Evolutionary conservation across 2,329 filamentous ascomycete species (phyloP).

Genomic region (Colletotrichum sp.): DNA sequence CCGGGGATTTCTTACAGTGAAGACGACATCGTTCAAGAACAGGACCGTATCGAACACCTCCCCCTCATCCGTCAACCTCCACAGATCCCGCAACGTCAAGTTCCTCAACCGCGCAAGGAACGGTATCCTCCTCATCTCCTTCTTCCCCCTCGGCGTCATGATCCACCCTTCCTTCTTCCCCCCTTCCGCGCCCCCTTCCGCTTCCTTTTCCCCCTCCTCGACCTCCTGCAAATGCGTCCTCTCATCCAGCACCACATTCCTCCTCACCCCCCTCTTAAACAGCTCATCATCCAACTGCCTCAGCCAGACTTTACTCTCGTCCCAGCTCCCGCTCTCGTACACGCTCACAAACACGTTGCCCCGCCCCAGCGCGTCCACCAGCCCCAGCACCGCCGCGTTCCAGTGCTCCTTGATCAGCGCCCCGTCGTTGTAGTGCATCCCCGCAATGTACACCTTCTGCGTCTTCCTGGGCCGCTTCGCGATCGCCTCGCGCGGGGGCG

Average conservation of each 20-base stretch:
- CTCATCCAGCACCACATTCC: conserved; percentile 62
- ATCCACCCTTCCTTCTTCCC: conserved; percentile 65
- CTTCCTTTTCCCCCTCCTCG: conserved; percentile 48
- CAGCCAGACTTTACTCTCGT: conserved; percentile 69
- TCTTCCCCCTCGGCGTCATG: conserved; percentile 55
- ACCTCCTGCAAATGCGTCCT: conserved; percentile 65
- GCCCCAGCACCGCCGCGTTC: conserved; percentile 62
- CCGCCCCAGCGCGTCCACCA: conserved; percentile 62
- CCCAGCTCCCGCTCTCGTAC: conserved; percentile 72
- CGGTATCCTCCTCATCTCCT: conserved; percentile 69
- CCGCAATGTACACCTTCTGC: conserved; percentile 68
- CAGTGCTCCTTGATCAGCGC: conserved; percentile 64
- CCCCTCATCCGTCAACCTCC: conserved; percentile 53
- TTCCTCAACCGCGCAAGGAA: conserved; percentile 72
- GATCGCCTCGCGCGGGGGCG: background rate
- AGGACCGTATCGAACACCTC: conserved; percentile 62
- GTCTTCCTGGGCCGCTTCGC: conserved; percentile 27
- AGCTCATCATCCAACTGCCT: conserved; percentile 60
- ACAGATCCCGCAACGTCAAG: conserved; percentile 62
- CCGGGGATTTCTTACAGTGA: conserved; percentile 46
- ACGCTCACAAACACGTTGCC: conserved; percentile 73
- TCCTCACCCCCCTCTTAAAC: conserved; percentile 54
- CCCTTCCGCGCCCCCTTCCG: background rate
- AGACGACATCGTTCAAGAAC: conserved; percentile 69
- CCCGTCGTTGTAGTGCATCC: conserved; percentile 73